Evolutionary conservation across 192 early-diverging fungal genomes (phyloP), one percentile per base, ranked within the genome.

Genomic region (Entomortierella chlamydospora): DNA sequence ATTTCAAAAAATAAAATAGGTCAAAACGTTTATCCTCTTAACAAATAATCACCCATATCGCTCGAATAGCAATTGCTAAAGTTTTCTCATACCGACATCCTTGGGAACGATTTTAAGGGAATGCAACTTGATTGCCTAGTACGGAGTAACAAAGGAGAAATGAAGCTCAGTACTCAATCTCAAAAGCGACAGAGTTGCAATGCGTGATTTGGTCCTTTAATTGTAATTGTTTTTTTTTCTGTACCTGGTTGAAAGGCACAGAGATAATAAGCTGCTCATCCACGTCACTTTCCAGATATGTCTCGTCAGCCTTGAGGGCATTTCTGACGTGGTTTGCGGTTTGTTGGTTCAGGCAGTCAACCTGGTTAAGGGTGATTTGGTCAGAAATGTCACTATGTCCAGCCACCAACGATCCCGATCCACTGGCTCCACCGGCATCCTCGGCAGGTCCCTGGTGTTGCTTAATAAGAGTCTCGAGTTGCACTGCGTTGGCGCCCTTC

Each of bases 251-350:
- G 74, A 99, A 99, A 25, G 92, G 88, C 56, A 99, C 82, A 29
- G 88, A 87, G 37, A 97, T 87, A 42, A 99, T 91, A 49, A 99
- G 82, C 69, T 99, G 97, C 86, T 97, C 97, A 79, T 99, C 97
- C 1, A 95, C 94, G 84, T 99, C 97, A 82, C 91, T 93, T 77
- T 99, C 93, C 53, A 99, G 74, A 52, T 83, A 90, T 2, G 87
- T 81, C 13, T 88, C 90, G 58, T 90, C 90, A 37, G 87, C 86
- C 18, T 89, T 87, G 70, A 97, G 93, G 20, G 94, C 86, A 65
- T 93, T 95, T 9, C 85, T 81, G 61, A 96, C 85, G 18, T 87
- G 87, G 65, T 95, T 90, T 37, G 90, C 88, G 70, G 89, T 90
- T 63, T 89, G 87, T 68, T 96, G 91, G 90, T 99, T 99, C 69